Percentiles rank a stretch among this genome's conserved stretches.
phyloP scores from a whole-genome alignment of 1,139 yeast species.

The Sugiyamaella xylanicola region DNA sequence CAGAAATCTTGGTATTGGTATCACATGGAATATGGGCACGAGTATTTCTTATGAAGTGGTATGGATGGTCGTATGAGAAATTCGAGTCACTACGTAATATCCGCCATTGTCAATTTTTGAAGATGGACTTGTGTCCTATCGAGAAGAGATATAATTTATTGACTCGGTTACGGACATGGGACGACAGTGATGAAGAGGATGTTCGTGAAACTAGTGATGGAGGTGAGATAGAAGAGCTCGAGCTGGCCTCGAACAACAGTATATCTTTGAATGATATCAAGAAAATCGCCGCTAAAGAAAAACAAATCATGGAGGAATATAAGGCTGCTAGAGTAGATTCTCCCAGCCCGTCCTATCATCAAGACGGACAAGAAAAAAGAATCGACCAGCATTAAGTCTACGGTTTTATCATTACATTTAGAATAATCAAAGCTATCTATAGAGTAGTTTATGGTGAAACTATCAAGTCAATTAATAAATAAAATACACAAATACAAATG shows the following conservation, averaged over 20 bases:
- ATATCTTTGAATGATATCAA: slow-evolving; percentile 31
- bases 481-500: too few species aligned
- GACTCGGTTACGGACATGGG: slow-evolving; percentile 43
- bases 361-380: slow-evolving; percentile 5
- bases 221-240: slow-evolving; percentile 24
- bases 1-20: slow-evolving; percentile 74
- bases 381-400: not conserved
- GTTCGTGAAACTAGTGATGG: slow-evolving; percentile 25
- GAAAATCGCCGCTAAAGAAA: slow-evolving; percentile 30
- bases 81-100: slow-evolving; percentile 81
- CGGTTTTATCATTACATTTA: too few species aligned
- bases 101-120: slow-evolving; percentile 78
- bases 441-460: too few species aligned
- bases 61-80: slow-evolving; percentile 86
- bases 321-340: slow-evolving; percentile 19
- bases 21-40: slow-evolving; percentile 95
- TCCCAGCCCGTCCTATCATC: slow-evolving; percentile 15
- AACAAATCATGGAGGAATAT: slow-evolving; percentile 25
- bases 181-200: slow-evolving; percentile 36
- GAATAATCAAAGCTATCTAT: too few species aligned
- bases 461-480: not conserved
- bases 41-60: slow-evolving; percentile 90
- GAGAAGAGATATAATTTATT: slow-evolving; percentile 40
- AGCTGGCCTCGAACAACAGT: slow-evolving; percentile 21
- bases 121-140: slow-evolving; percentile 60